Evolutionary conservation across 2,329 filamentous ascomycete genomes (phyloP), one percentile per base, ranked within the genome.

Genomic region (Pseudocercospora ulei): DNA sequence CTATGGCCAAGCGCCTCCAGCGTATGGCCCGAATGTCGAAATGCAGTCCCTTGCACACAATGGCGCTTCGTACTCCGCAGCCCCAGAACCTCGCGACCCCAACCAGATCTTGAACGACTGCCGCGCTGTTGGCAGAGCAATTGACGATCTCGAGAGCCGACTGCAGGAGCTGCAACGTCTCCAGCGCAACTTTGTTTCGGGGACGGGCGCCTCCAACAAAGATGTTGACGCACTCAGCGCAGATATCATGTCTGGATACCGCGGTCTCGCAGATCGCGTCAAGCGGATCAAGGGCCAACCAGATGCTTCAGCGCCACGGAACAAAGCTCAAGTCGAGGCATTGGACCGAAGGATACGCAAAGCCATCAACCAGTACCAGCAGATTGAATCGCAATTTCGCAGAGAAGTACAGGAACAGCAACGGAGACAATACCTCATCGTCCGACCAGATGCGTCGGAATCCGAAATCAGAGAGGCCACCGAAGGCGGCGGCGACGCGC

Each of bases 381-480:
- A 76, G 49, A 70, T 84, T 39, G 87, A 96, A 63, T 75, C 75
- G 1, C 72, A 78, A 13, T 94, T 87, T 71, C 76, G 81, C 58
- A 81, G 82, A 63, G 78, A 80, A 51, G 76, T 84, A 19, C 74
- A 83, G 59, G 81, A 85, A 34, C 84, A 92, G 63, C 82, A 92
- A 66, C 81, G 78, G 50, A 76, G 90, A 39, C 86, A 95, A 61
- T 94, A 92, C 65, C 75, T 82, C 43, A 95, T 96, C 58, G 87
- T 59, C 4, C 47, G 49, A 7, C 82, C 82, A 34, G 77, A 85
- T 31, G 83, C 82, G 9, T 72, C 73, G 30, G 80, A 86, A 45
- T 67, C 71, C 1, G 86, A 96, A 61, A 76, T 95, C 17, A 72
- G 73, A 42, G 75, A 80, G 41, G 85, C 83, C 9, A 80, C 87